These are phyloP conservation scores for Pichia rugopelliculosa DNA, from an alignment of 805 yeast species.

Conservation along the genomic window DNA sequence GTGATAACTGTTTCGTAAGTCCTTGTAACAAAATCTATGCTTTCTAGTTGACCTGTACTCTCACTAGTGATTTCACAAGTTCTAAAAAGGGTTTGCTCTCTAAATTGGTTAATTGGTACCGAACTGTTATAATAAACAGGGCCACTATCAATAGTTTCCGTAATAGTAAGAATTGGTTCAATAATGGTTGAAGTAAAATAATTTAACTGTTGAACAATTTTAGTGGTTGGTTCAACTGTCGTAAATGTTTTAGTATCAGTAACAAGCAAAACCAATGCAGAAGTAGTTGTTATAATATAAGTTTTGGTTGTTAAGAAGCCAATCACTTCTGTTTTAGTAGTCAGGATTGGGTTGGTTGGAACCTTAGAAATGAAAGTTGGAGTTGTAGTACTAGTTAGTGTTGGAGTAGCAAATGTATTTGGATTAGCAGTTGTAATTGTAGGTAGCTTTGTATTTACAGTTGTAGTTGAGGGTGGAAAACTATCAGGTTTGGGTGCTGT, in stretches of 20 bases:
- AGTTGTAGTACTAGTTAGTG: not conserved
- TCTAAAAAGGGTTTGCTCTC: too few species aligned
- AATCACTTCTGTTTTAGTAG: conserved; percentile 7
- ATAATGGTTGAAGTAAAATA: conserved; percentile 6
- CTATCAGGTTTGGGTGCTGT: too few species aligned
- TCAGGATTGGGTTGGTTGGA: not conserved
- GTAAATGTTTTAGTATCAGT: conserved; percentile 13
- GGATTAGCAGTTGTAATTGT: too few species aligned
- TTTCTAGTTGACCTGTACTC: too few species aligned
- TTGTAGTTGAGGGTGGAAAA: too few species aligned
- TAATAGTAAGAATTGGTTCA: not conserved
- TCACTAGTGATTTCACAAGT: not conserved
- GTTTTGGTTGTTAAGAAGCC: conserved; percentile 13
- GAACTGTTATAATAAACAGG: conserved; percentile 1
- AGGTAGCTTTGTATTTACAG: too few species aligned
- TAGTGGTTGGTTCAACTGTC: conserved; percentile 3
- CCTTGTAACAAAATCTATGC: not conserved
- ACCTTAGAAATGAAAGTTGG: not conserved
- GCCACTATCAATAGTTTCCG: not conserved
- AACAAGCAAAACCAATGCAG: conserved; percentile 16
- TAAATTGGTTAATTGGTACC: too few species aligned
- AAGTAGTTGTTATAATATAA: conserved; percentile 14
- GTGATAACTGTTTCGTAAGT: not conserved
- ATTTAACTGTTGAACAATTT: conserved; percentile 4
- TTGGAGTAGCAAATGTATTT: too few species aligned